A percentile compares a stretch with the other conserved stretches of the same genome.
phyloP scores from a whole-genome alignment of 371 early-diverging fungal species.

The Mucor irregularis region DNA sequence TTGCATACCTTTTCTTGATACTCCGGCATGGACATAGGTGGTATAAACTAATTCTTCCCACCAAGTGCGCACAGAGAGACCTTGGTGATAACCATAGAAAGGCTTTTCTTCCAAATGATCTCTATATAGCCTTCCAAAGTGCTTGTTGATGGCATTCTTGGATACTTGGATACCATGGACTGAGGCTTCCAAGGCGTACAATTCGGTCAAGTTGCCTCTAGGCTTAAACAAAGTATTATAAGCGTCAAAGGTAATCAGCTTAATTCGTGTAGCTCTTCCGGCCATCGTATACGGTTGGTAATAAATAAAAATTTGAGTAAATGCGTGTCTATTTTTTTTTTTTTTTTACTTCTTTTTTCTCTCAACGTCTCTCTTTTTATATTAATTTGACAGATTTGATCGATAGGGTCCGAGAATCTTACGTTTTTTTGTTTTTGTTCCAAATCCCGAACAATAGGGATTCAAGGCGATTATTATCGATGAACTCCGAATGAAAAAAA shows the following conservation, averaged over 20 bases:
- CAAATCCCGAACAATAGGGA: no score
- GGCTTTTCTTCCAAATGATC: slow-evolving; percentile 33
- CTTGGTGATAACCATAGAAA: slow-evolving; percentile 35
- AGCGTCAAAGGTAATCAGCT: slow-evolving; percentile 43
- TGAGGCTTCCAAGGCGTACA: slow-evolving; percentile 35
- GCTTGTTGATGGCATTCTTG: slow-evolving; percentile 18
- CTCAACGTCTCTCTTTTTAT: no score
- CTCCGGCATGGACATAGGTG: slow-evolving; percentile 36
- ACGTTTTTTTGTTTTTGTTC: slow-evolving; percentile 2
- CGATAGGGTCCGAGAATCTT: slow-evolving; percentile 1
- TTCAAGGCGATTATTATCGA: no score
- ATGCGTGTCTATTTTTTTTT: no score
- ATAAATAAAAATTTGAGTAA: no score
- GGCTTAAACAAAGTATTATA: slow-evolving; percentile 44
- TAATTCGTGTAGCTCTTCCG: slow-evolving; percentile 16
- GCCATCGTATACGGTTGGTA: not conserved
- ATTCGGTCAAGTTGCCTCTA: slow-evolving; percentile 26
- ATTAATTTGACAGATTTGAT: no score
- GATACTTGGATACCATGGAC: slow-evolving; percentile 28
- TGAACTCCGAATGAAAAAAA: no score
- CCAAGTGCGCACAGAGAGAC: slow-evolving; percentile 29
- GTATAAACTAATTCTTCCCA: slow-evolving; percentile 41
- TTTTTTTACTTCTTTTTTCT: not conserved
- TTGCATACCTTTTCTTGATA: slow-evolving; percentile 9
- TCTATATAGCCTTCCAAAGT: slow-evolving; percentile 33